Conservation (phyloP, 257 asterid genomes). For the Solanum piurae region DNA sequence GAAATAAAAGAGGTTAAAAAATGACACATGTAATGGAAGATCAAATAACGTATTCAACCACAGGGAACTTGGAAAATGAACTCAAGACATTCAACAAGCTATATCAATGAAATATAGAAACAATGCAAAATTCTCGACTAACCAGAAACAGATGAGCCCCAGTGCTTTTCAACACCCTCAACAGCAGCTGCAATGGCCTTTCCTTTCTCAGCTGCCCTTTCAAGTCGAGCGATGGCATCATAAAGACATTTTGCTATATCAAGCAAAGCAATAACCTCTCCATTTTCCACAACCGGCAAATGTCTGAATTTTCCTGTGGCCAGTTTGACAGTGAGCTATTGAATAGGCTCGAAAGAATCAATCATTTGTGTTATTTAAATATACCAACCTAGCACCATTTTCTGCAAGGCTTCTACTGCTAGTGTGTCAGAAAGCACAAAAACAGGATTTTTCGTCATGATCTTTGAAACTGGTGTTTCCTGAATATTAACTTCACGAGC, state of each 20-base stretch:
- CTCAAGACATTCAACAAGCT: background rate
- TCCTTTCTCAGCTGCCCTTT: conserved; percentile 98
- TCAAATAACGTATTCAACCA: background rate
- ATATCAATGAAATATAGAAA: background rate
- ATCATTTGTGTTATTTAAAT: background rate
- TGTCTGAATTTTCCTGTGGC: conserved; percentile 89
- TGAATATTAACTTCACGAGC: conserved; percentile 70
- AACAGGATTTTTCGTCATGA: conserved; percentile 95
- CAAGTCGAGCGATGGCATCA: conserved; percentile 97
- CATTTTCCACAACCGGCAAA: conserved; percentile 91
- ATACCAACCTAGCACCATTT: conserved; percentile 88
- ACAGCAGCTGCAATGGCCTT: conserved; percentile 98
- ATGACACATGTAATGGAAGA: background rate
- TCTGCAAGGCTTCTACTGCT: conserved; percentile 97
- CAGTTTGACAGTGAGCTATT: background rate
- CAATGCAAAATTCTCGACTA: conserved; percentile 13
- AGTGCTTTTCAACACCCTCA: conserved; percentile 96
- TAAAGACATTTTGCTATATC: conserved; percentile 94
- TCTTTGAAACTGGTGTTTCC: conserved; percentile 83
- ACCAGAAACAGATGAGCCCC: conserved; percentile 92
- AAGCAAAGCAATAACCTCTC: conserved; percentile 91
- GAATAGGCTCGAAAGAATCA: background rate
- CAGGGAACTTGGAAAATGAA: background rate
- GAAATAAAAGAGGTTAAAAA: conserved; percentile 1
- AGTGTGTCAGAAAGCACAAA: conserved; percentile 96